Evolutionary conservation across 306 rosid species (phyloP).

Genomic region (Corylus avellana): DNA sequence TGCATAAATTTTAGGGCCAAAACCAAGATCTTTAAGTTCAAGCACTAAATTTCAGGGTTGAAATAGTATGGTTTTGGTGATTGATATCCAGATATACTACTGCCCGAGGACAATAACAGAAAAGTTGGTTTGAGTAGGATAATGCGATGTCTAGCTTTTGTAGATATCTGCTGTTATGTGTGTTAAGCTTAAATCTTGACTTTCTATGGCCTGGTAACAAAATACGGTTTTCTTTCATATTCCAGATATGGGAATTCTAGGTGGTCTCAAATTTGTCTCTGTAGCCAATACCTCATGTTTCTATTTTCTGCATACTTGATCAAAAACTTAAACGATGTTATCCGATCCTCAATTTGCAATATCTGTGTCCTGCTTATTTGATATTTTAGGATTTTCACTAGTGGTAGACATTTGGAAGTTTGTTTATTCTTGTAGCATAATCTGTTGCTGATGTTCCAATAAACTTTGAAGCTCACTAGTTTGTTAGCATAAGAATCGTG

Average conservation of each 20-base stretch:
- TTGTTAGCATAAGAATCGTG: neutral
- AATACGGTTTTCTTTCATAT: neutral
- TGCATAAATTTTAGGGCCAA: neutral
- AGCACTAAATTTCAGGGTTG: too few relatives aligned
- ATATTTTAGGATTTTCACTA: neutral
- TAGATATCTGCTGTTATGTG: neutral
- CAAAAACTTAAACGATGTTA: neutral
- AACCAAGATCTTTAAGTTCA: too few relatives aligned
- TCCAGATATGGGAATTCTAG: neutral
- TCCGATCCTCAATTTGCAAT: neutral
- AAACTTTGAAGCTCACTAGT: neutral
- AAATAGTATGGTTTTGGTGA: too few relatives aligned
- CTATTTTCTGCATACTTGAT: neutral
- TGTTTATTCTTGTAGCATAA: neutral
- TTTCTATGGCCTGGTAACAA: neutral
- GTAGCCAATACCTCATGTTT: neutral
- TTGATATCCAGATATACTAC: neutral
- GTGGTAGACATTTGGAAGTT: neutral
- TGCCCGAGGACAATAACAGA: neutral
- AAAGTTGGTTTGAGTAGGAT: neutral
- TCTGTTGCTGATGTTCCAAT: neutral
- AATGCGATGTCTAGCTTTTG: neutral
- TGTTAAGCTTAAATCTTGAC: neutral
- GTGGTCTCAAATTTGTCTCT: neutral
- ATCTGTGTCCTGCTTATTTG: neutral